Evolutionary conservation across 2,329 filamentous ascomycete genomes (phyloP).

Genomic region (Aspergillus versicolor): DNA sequence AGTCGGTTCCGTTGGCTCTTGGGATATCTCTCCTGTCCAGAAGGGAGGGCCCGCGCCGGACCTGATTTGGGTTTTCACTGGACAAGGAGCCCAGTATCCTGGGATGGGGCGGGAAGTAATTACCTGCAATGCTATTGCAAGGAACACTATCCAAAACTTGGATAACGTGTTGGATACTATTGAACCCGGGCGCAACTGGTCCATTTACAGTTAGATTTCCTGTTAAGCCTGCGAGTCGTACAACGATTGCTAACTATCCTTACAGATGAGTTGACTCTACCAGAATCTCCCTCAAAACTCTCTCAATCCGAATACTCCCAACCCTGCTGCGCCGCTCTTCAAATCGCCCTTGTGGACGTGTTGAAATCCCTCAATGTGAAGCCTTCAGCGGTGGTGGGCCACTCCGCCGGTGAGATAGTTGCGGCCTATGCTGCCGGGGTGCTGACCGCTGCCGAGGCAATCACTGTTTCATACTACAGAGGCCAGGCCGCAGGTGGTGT

Average conservation of each 20-base stretch:
- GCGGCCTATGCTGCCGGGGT: constrained; percentile 6
- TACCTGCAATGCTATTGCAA: neutral
- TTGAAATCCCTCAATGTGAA: constrained; percentile 18
- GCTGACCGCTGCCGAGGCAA: neutral
- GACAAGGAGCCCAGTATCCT: constrained; percentile 34
- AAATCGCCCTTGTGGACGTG: constrained; percentile 28
- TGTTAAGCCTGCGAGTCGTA: neutral
- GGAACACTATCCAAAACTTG: neutral
- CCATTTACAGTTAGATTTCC: neutral
- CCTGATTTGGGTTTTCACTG: constrained; percentile 17
- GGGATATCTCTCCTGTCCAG: neutral
- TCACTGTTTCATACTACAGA: neutral
- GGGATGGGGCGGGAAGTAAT: constrained; percentile 24
- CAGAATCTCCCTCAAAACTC: neutral
- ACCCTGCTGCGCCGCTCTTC: constrained; percentile 23
- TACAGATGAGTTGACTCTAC: neutral
- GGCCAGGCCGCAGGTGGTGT: neutral
- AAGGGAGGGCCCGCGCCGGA: constrained; percentile 23
- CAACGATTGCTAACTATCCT: neutral
- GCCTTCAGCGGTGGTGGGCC: constrained; percentile 6
- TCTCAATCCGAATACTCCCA: constrained; percentile 1
- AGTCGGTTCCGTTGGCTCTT: neutral
- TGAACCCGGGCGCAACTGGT: neutral
- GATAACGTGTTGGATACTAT: neutral
- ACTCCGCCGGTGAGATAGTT: constrained; percentile 10